Evolutionary conservation across 2,329 filamentous ascomycete genomes (phyloP), one percentile per base, ranked within the genome.

Genomic region (Achaetomium macrosporum): DNA sequence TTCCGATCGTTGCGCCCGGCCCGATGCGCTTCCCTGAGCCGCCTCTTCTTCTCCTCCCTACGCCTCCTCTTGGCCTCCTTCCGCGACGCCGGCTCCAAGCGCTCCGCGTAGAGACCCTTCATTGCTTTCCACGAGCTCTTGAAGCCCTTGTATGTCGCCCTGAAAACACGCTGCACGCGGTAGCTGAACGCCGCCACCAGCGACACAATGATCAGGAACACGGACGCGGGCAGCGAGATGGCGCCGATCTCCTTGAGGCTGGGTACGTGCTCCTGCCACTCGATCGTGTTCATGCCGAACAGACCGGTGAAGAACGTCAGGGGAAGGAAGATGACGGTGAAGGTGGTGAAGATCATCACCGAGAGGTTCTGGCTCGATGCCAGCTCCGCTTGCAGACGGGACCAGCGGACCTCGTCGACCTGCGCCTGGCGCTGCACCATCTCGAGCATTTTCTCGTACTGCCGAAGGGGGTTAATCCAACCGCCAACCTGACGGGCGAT

Each of bases 341-440:
- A 81, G 0, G 74, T 81, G 9, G 81, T 85, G 65, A 85, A 84
- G 57, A 85, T 82, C 77, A 84, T 82, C 53, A 85, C 76, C 15
- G 81, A 81, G 20, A 81, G 72, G 51, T 79, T 82, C 65, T 84
- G 82, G 9, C 77, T 76, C 53, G 78, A 79, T 0, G 82, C 81
- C 0, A 84, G 75, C 58, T 85, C 81, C 1, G 82, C 81, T 59
- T 85, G 79, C 51, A 83, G 70, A 1, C 83, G 72, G 20, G 81
- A 82, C 65, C 83, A 76, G 20, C 81, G 77, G 9, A 83, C 81
- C 63, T 85, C 82, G 60, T 84, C 81, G 2, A 85, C 80, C 61
- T 85, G 82, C 0, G 82, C 81, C 60, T 85, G 81, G 15, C 82
- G 79, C 62, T 85, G 82, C 39, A 83, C 81, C 74, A 85, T 82